These are phyloP conservation scores for Trichoderma sp. DNA, from an alignment of 2,329 filamentous ascomycete genomes.

Conservation along the genomic window DNA sequence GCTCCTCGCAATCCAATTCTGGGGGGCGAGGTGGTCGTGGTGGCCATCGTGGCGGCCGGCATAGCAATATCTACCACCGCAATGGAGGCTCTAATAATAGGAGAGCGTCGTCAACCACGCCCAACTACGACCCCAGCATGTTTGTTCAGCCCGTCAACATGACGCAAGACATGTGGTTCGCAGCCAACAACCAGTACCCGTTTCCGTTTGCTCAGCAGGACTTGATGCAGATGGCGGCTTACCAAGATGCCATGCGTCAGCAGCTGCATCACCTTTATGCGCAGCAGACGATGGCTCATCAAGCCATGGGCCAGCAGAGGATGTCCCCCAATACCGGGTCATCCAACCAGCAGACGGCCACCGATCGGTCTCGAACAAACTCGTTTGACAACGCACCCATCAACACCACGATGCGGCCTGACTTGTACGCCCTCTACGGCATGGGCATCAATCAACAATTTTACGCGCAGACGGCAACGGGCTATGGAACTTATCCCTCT, in stretches of 20 bases:
- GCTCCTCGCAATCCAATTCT: conserved; percentile 56
- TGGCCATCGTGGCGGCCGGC: conserved; percentile 48
- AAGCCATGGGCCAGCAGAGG: conserved; percentile 35
- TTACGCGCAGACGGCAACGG: conserved; percentile 43
- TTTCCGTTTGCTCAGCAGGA: conserved; percentile 42
- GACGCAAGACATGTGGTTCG: conserved; percentile 52
- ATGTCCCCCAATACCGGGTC: conserved; percentile 27
- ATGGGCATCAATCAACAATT: conserved; percentile 43
- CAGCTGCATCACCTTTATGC: conserved; percentile 35
- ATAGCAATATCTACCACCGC: conserved; percentile 38
- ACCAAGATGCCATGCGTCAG: conserved; percentile 37
- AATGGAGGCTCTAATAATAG: conserved; percentile 46
- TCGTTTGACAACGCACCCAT: conserved; percentile 62
- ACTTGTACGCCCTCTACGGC: conserved; percentile 52
- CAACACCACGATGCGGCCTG: conserved; percentile 55
- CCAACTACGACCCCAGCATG: conserved; percentile 49
- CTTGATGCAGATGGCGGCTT: conserved; percentile 43
- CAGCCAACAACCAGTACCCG: conserved; percentile 41
- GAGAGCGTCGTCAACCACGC: conserved; percentile 52
- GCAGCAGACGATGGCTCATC: conserved; percentile 36
- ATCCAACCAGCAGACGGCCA: conserved; percentile 31
- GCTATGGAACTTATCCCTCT: conserved; percentile 54
- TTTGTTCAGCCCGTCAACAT: conserved; percentile 45
- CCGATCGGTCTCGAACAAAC: conserved; percentile 56
- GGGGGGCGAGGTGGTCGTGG: conserved; percentile 48